Percentiles rank a stretch among this genome's conserved stretches.
Evolutionary conservation across 495 filamentous ascomycete species (phyloP).

Genomic region (Chaetomidium leptoderma): DNA sequence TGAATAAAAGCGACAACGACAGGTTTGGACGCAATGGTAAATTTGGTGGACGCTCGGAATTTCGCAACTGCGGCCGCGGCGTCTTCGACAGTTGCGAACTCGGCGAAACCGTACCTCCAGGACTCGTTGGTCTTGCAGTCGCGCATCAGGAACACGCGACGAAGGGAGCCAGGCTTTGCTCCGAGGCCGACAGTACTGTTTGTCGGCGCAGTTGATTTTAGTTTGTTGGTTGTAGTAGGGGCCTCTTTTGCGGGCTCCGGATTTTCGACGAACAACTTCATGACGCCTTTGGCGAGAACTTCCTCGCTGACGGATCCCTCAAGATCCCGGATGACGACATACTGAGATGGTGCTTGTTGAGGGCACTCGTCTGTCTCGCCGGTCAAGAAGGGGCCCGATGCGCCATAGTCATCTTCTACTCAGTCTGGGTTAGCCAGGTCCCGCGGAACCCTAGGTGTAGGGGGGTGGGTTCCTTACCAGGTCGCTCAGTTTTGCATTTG

Average conservation of each 20-base stretch:
- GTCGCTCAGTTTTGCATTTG: conserved; percentile 65
- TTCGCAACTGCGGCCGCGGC: conserved; percentile 72
- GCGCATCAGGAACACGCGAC: conserved; percentile 73
- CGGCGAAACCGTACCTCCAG: conserved; percentile 85
- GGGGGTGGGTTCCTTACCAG: conserved; percentile 55
- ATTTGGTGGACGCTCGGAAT: conserved; percentile 71
- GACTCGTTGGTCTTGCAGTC: conserved; percentile 71
- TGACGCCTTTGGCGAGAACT: conserved; percentile 70
- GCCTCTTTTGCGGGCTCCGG: conserved; percentile 38
- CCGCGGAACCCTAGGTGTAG: background rate
- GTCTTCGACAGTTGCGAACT: conserved; percentile 73
- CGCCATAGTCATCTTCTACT: conserved; percentile 24
- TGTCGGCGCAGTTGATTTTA: conserved; percentile 71
- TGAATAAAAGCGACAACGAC: conserved; percentile 78
- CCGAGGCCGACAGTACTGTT: conserved; percentile 65
- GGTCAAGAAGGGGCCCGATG: conserved; percentile 41
- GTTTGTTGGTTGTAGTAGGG: conserved; percentile 44
- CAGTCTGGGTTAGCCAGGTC: conserved; percentile 9
- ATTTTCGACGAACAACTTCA: conserved; percentile 62
- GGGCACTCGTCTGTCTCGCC: conserved; percentile 79
- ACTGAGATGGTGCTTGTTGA: conserved; percentile 71
- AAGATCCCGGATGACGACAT: conserved; percentile 73
- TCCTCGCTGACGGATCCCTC: conserved; percentile 71
- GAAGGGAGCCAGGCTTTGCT: conserved; percentile 69
- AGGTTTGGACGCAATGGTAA: conserved; percentile 76